Evolutionary conservation across 805 yeast genomes (phyloP), one percentile per base, ranked within the genome.

Genomic region (Starmerella stellata): DNA sequence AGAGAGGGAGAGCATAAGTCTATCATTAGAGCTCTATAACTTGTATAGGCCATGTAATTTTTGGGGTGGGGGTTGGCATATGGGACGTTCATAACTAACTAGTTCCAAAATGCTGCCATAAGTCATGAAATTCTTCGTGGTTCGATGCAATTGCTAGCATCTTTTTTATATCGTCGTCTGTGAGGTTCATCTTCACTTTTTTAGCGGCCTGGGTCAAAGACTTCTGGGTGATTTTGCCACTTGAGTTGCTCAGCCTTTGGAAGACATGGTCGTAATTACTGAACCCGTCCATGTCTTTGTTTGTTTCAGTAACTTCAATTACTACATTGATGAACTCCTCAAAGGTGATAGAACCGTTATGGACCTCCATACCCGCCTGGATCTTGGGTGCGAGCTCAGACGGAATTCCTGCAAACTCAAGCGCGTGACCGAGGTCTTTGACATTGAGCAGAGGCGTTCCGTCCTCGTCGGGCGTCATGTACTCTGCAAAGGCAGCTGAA

Each of bases 111-210:
- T 38, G 41, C 35, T 37, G 40, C 54, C 58, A 52, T 23, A 58
- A 42, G 5, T 21, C 21, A 2, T 39, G 40, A 43, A 58, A 58
- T 28, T 43, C 52, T 4, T 40, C 45, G 7, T 35, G 38, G 4
- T 42, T 50, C 3, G 52, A 47, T 5, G 53, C 50, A 18, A 52
- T 38, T 7, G 37, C 37, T 30, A 57, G 38, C 63, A 60, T 59
- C 18, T 44, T 52, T 17, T 31, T 35, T 33, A 60, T 44, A 15
- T 60, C 60, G n/a, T 39, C 46, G 2, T 48, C 50, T 1, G 50
- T 37, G 5, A 52, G 52, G 13, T 38, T 37, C 27, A 59, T 53
- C 28, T 53, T 53, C 17, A 55, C 51, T 23, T 43, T 42, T 5
- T 30, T 33, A 5, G 57, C 39, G 1, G 52, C 52, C 14, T 46